phyloP scores from a whole-genome alignment of 176 grass and related monocot species.

The Avena sativa region DNA sequence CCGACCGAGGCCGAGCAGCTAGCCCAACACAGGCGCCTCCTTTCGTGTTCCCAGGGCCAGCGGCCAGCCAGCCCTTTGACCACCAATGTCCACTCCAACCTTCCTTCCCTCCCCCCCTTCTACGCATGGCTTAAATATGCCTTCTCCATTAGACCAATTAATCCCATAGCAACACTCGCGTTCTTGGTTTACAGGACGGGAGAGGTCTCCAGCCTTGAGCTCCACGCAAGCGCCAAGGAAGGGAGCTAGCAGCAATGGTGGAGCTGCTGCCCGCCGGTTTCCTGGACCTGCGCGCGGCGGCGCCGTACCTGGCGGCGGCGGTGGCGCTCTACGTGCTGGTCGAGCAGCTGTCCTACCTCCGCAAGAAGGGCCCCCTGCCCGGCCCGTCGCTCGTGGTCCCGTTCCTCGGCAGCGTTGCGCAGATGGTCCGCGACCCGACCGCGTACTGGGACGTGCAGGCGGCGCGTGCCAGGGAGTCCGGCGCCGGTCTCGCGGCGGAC shows the following conservation, averaged over 20 bases:
- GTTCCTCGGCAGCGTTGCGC: constrained; percentile 63
- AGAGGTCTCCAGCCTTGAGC: not conserved
- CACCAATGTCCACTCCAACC: too few relatives aligned
- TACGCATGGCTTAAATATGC: constrained; percentile 40
- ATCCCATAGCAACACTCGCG: not conserved
- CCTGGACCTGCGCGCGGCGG: constrained; percentile 38
- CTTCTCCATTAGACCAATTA: not conserved
- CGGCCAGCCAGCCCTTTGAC: too few relatives aligned
- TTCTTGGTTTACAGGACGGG: not conserved
- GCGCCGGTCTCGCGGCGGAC: constrained; percentile 66
- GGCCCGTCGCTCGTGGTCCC: constrained; percentile 69
- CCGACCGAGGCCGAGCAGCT: too few relatives aligned
- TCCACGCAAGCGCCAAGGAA: not conserved
- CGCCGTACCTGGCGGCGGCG: constrained; percentile 50
- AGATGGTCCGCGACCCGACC: constrained; percentile 63
- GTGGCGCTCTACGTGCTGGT: constrained; percentile 46
- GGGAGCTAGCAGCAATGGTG: not conserved
- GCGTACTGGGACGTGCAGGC: constrained; percentile 70
- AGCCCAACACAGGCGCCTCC: too few relatives aligned
- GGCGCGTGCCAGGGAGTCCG: constrained; percentile 52
- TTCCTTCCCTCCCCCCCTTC: not conserved
- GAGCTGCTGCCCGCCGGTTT: not conserved
- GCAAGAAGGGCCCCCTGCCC: constrained; percentile 66
- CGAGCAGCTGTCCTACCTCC: constrained; percentile 76
- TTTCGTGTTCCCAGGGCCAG: too few relatives aligned